Evolutionary conservation across 257 asterid genomes (phyloP), one percentile per base, ranked within the genome.

Genomic region (Solanum sitiens): DNA sequence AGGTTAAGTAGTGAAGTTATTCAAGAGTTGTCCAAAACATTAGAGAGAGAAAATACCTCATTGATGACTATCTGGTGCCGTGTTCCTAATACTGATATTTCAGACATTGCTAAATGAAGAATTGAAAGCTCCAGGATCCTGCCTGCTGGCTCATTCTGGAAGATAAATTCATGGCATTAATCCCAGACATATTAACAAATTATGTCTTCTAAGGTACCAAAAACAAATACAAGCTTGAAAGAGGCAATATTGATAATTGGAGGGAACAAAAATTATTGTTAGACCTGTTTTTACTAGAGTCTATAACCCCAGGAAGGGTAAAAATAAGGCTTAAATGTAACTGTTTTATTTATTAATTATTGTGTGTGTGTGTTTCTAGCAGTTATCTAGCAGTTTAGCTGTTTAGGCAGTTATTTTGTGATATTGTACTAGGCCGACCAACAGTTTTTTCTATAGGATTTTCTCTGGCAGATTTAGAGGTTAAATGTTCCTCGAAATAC

Each of bases 61-160:
- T 97, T 97, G 86, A 97, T 95, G 89, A 95, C 99, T 83, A 97
- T 95, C 90, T 93, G 98, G 88, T 95, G 99, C 85, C 95, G 92
- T 18, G 99, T 97, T 86, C 98, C 98, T 76, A 97, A 89, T 91
- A 94, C 94, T 75, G 92, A 87, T 30, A 95, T 97, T 93, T 97
- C 99, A 71, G 99, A 92, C 98, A 97, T 97, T 42, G 99, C 98
- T 86, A 97, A 89, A 90, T 97, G 99, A 85, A 97, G 97, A 87
- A 97, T 91, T 13, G 98, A 93, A 89, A 97, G 91, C 92, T 95
- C 99, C 92, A 97, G 90, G 89, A 97, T 97, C 88, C 98, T 94
- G 86, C 95, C 94, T 56, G 95, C 98, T 32, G 99, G 95, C 87
- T 93, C 95, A 47, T 90, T 92, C 99, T 96, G 94, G 75, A 37